phyloP scores from a whole-genome alignment of 306 rosid species.

The Vachellia collinsii region DNA sequence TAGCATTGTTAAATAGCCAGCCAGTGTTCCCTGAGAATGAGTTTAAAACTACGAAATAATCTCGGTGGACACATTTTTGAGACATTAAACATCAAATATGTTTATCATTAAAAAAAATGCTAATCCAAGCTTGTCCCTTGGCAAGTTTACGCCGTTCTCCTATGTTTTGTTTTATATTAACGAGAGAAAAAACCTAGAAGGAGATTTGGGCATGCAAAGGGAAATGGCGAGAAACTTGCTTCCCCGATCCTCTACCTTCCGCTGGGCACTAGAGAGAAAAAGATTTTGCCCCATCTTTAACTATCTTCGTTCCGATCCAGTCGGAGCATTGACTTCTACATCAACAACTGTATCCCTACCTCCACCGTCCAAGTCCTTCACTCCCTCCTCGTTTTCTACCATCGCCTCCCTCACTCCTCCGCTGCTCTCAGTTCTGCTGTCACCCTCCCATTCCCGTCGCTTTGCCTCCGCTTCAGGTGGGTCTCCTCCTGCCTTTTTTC shows the following conservation, averaged over 20 bases:
- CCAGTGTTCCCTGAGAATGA: too few relatives aligned
- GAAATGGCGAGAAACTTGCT: constrained; percentile 44
- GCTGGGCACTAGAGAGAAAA: constrained; percentile 30
- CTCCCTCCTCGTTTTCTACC: constrained; percentile 26
- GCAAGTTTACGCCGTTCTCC: too few relatives aligned
- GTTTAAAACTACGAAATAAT: too few relatives aligned
- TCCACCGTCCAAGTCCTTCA: constrained; percentile 10
- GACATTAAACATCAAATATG: too few relatives aligned
- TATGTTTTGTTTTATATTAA: neutral
- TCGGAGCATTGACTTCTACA: neutral
- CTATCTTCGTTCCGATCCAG: constrained; percentile 10
- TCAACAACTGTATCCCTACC: neutral
- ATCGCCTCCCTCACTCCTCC: constrained; percentile 28
- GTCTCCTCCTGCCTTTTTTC: neutral
- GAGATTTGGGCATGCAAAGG: neutral
- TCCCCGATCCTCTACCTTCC: constrained; percentile 34
- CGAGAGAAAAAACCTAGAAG: neutral
- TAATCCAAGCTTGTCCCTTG: too few relatives aligned
- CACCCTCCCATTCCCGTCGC: constrained; percentile 38
- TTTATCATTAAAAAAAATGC: too few relatives aligned
- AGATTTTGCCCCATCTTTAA: constrained; percentile 26
- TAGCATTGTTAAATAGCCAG: too few relatives aligned
- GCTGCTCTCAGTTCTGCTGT: constrained; percentile 20
- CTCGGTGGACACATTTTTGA: too few relatives aligned
- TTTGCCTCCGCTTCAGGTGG: constrained; percentile 48